phyloP scores from a whole-genome alignment of 2,329 filamentous ascomycete species.

The Ceratocystis cacaofunesta region DNA sequence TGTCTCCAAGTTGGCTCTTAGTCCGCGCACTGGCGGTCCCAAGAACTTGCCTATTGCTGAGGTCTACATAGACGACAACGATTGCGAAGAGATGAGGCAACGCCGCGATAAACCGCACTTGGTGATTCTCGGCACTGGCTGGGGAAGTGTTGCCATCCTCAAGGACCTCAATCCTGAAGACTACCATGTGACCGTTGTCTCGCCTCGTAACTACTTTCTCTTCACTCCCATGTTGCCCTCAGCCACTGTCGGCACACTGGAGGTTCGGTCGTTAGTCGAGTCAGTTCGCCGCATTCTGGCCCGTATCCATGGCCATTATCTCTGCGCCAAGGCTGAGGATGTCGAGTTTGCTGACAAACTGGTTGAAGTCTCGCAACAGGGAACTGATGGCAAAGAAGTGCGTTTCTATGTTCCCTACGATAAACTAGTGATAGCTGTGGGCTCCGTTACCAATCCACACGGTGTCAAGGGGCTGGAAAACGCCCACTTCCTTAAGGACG shows the following conservation, averaged over 20 bases:
- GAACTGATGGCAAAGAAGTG: conserved; percentile 54
- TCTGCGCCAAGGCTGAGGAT: conserved; percentile 74
- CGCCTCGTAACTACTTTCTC: conserved; percentile 89
- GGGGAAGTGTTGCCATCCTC: conserved; percentile 82
- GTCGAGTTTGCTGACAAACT: conserved; percentile 85
- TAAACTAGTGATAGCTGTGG: conserved; percentile 84
- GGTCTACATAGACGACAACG: conserved; percentile 76
- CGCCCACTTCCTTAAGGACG: conserved; percentile 89
- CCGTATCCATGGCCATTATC: conserved; percentile 70
- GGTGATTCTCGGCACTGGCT: conserved; percentile 85
- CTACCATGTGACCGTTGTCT: conserved; percentile 91
- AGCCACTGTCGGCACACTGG: conserved; percentile 88
- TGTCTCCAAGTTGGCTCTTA: conserved; percentile 71
- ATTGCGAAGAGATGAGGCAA: conserved; percentile 50
- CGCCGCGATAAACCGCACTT: conserved; percentile 82
- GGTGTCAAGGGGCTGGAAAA: conserved; percentile 90
- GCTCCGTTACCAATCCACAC: conserved; percentile 84
- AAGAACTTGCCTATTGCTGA: conserved; percentile 92
- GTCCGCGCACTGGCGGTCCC: conserved; percentile 68
- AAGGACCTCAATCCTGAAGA: conserved; percentile 83
- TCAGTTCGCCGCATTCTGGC: conserved; percentile 75
- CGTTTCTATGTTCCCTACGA: conserved; percentile 94
- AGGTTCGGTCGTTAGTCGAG: conserved; percentile 80
- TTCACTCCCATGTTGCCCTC: conserved; percentile 98
- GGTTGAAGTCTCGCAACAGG: conserved; percentile 66